These are phyloP conservation scores for Parathielavia hyrcaniae DNA, from an alignment of 495 filamentous ascomycete genomes.

Conservation along the genomic window DNA sequence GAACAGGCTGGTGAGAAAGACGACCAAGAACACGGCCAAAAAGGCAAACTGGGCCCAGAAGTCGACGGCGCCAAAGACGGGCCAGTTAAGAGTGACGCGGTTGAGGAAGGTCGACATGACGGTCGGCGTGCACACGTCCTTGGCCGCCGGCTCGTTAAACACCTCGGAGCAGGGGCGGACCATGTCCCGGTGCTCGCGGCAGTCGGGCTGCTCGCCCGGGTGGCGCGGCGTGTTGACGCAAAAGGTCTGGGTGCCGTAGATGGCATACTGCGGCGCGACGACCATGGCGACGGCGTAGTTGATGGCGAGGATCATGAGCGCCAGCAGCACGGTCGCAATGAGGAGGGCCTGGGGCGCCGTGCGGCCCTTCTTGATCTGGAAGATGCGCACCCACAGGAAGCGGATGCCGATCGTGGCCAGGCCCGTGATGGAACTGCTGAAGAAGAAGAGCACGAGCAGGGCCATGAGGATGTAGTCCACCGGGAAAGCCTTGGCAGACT, in stretches of 20 bases:
- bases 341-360: slow-evolving; percentile 91
- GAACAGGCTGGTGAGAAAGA: slow-evolving; percentile 69
- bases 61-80: slow-evolving; percentile 84
- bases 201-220: slow-evolving; percentile 65
- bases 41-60: slow-evolving; percentile 97
- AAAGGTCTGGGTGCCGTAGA: slow-evolving; percentile 90
- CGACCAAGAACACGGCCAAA: slow-evolving; percentile 71
- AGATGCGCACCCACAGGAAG: slow-evolving; percentile 89
- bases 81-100: slow-evolving; percentile 88
- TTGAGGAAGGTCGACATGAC: slow-evolving; percentile 90
- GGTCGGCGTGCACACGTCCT: slow-evolving; percentile 78
- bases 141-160: slow-evolving; percentile 53
- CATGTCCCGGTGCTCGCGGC: slow-evolving; percentile 60
- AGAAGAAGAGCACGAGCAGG: slow-evolving; percentile 74
- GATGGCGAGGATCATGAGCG: slow-evolving; percentile 77
- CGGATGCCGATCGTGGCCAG: slow-evolving; percentile 83
- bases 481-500: slow-evolving; percentile 77
- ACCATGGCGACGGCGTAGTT: slow-evolving; percentile 90
- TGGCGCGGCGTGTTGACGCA: slow-evolving; percentile 59
- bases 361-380: slow-evolving; percentile 80
- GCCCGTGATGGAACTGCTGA: slow-evolving; percentile 77
- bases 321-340: slow-evolving; percentile 81
- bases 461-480: slow-evolving; percentile 88
- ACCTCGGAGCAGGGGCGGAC: slow-evolving; percentile 77
- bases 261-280: slow-evolving; percentile 88